Percentiles rank a stretch among this genome's conserved stretches.
Evolutionary conservation across 2,329 filamentous ascomycete species (phyloP).

Genomic region (Botrytis byssoidea): DNA sequence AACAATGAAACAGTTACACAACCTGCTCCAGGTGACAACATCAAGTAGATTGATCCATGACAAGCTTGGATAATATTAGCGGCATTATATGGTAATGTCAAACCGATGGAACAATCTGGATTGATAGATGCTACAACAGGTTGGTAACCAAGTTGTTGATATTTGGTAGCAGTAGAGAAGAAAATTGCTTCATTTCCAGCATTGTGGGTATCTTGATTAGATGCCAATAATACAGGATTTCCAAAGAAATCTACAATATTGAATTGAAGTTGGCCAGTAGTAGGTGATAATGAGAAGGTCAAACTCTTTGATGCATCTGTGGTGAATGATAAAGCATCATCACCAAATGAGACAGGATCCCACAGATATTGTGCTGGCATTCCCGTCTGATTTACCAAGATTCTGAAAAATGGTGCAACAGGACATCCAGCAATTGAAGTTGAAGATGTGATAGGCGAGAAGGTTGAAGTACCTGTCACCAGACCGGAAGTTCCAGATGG

Average conservation of each 20-base stretch:
- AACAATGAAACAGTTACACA: constrained; percentile 7
- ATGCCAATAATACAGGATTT: constrained; percentile 23
- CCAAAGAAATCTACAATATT: constrained; percentile 22
- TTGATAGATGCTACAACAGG: constrained; percentile 24
- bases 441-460: constrained; percentile 10
- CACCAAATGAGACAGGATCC: constrained; percentile 23
- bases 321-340: constrained; percentile 26
- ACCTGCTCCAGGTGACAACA: not conserved
- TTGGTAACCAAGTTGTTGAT: constrained; percentile 17
- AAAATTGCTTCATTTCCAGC: constrained; percentile 26
- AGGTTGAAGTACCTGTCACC: constrained; percentile 3
- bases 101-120: constrained; percentile 23
- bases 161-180: constrained; percentile 23
- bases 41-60: constrained; percentile 14
- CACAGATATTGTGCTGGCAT: constrained; percentile 23
- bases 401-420: constrained; percentile 26
- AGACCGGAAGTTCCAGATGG: not conserved
- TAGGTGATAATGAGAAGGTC: constrained; percentile 23
- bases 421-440: constrained; percentile 17
- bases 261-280: constrained; percentile 24
- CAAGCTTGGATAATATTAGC: constrained; percentile 20
- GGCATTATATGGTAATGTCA: constrained; percentile 24
- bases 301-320: constrained; percentile 17
- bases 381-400: constrained; percentile 22
- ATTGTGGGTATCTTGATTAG: constrained; percentile 25